Evolutionary conservation across 371 early-diverging fungal species (phyloP), one percentile per base, ranked within the genome.

Genomic region (Choanephora cucurbitarum): DNA sequence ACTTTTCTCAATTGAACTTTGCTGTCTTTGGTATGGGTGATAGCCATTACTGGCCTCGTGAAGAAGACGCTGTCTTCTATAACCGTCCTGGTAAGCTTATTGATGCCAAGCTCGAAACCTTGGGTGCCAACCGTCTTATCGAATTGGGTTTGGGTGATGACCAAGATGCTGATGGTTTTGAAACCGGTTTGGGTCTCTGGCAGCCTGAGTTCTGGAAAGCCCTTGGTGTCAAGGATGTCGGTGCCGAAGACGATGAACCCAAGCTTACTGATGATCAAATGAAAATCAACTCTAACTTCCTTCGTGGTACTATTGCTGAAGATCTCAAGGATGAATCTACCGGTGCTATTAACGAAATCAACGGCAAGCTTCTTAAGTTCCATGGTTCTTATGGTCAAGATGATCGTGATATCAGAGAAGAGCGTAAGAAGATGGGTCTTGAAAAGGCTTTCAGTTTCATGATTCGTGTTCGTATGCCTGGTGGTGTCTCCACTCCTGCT

Each of bases 371-470:
- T 67, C 88, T 90, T 60, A 96, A 96, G 79, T 95, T 95, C 88
- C 96, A 96, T 72, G 96, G 96, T 59, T 94, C 91, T 42, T 96
- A 96, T 79, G 89, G 90, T 73, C 96, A 96, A 65, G 96, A 96
- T 69, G 96, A 96, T 72, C 90, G 96, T 64, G 96, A 96, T 75
- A 69, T 95, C 39, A 87, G 96, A 52, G 92, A 91, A 28, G 87
- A 86, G 55, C 87, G 95, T 44, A 81, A 87, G 70, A 84, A 89
- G 67, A 88, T 86, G 64, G 93, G 94, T 54, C 71, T 92, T 7
- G 95, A 95, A 75, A 88, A 88, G 73, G 95, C 95, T 14, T 96
- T 72, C 75, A 90, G 91, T 37, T 96, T 96, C 81, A 96, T 96
- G 96, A 90, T 95, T 55, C 92, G 96, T 70, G 92, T 93, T 5